Conservation (phyloP, 495 filamentous ascomycete species). For the Hyaloscypha bicolor region DNA sequence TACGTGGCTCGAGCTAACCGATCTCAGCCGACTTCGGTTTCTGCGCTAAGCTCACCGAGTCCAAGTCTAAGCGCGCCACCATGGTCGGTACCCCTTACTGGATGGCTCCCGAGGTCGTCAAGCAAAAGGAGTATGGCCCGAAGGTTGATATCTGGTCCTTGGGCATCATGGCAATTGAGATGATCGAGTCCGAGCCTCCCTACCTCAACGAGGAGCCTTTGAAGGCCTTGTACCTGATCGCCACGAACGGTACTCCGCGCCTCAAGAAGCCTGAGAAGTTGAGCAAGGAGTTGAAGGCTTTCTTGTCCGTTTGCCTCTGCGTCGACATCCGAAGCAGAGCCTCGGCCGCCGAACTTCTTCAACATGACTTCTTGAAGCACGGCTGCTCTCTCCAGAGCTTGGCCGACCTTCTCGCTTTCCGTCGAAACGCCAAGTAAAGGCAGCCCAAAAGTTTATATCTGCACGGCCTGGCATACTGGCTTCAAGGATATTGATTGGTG, state of each 20-base stretch:
- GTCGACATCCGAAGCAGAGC: constrained; percentile 95
- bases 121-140: constrained; percentile 96
- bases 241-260: constrained; percentile 94
- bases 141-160: constrained; percentile 99
- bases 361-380: constrained; percentile 75
- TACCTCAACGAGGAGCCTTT: constrained; percentile 98
- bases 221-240: constrained; percentile 95
- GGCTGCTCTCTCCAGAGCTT: constrained; percentile 80
- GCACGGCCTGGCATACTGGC: background rate
- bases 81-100: constrained; percentile 99
- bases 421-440: constrained; percentile 33
- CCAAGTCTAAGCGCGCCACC: constrained; percentile 94
- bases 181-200: constrained; percentile 98
- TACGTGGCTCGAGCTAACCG: constrained; percentile 37
- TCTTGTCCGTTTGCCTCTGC: constrained; percentile 92
- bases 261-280: constrained; percentile 98
- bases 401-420: constrained; percentile 81
- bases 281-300: constrained; percentile 93
- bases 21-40: constrained; percentile 91
- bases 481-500: background rate
- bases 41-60: constrained; percentile 97
- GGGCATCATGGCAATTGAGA: constrained; percentile 99
- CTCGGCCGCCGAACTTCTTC: constrained; percentile 82
- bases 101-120: constrained; percentile 99
- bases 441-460: background rate